Percentiles rank a stretch among this genome's conserved stretches.
Evolutionary conservation across 2,329 filamentous ascomycete species (phyloP).

Genomic region (Aspergillus costaricaensis): DNA sequence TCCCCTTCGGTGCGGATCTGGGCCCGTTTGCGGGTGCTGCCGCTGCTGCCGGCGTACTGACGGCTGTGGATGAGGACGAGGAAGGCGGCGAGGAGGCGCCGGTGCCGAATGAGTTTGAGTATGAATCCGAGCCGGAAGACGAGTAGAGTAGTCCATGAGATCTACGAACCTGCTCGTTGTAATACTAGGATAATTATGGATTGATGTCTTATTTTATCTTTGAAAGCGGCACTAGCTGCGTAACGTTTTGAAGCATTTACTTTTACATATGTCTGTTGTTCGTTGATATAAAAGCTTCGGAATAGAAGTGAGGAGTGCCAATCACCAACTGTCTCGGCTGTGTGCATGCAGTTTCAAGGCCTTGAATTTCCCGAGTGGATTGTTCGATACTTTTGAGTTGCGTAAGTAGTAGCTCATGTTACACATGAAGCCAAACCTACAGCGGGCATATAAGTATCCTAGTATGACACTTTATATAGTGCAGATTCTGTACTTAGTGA

Average conservation of each 20-base stretch:
- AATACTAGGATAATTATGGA: constrained; percentile 41
- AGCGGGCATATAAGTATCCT: too few species aligned
- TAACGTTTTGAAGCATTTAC: constrained; percentile 16
- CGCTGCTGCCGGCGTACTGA: constrained; percentile 77
- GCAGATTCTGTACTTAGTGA: too few species aligned
- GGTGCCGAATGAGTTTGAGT: constrained; percentile 49
- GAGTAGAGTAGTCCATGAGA: constrained; percentile 14
- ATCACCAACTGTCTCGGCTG: neutral
- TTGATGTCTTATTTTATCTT: constrained; percentile 26
- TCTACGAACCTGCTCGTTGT: constrained; percentile 31
- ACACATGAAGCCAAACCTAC: too few species aligned
- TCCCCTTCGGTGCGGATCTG: constrained; percentile 21
- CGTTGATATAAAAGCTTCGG: neutral
- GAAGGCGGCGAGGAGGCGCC: constrained; percentile 52
- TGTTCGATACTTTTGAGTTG: neutral
- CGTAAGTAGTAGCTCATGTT: too few species aligned
- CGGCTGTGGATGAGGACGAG: constrained; percentile 75
- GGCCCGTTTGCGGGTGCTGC: constrained; percentile 57
- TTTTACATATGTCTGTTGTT: neutral
- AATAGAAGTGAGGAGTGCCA: neutral
- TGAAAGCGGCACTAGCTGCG: constrained; percentile 9
- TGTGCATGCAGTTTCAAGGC: neutral
- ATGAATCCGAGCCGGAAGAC: constrained; percentile 47
- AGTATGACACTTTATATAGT: too few species aligned
- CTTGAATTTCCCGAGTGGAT: neutral